These are phyloP conservation scores for Orbilia oligospora DNA, from an alignment of 2,329 filamentous ascomycete genomes.

Conservation along the genomic window DNA sequence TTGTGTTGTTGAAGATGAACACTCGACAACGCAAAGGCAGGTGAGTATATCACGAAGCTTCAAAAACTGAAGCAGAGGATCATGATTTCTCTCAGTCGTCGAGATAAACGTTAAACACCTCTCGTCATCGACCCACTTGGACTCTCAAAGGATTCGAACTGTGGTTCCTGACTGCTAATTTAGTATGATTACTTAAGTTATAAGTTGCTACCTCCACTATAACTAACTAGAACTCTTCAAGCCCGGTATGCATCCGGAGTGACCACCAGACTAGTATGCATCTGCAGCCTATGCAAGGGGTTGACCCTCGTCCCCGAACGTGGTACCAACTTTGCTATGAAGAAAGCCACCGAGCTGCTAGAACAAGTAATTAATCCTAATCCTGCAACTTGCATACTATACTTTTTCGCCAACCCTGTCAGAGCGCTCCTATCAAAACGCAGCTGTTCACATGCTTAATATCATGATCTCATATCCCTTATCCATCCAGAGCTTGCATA, in stretches of 20 bases:
- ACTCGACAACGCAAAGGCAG: conserved; percentile 46
- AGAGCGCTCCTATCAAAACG: conserved; percentile 51
- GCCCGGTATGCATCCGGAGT: conserved; percentile 32
- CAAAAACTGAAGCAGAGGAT: background rate
- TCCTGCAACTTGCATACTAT: background rate
- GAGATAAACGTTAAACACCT: too few species aligned
- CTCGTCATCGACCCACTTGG: too few species aligned
- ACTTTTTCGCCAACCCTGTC: conserved; percentile 1
- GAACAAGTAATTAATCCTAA: conserved; percentile 20
- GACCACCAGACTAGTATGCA: too few species aligned
- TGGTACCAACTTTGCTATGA: background rate
- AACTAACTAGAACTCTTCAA: background rate
- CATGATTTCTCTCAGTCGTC: background rate
- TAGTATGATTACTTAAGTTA: too few species aligned
- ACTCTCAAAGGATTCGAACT: background rate
- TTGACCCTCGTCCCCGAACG: conserved; percentile 26
- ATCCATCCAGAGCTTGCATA: conserved; percentile 1
- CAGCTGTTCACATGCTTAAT: conserved; percentile 47
- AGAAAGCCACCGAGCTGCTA: background rate
- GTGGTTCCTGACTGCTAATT: background rate
- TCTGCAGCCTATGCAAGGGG: conserved; percentile 17
- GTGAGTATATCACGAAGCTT: conserved; percentile 52
- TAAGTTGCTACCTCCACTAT: background rate
- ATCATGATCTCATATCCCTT: conserved; percentile 39
- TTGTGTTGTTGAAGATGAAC: conserved; percentile 46